Base-by-base conservation (phyloP, 345 rosid genomes). In the Sisymbrium irio region DNA sequence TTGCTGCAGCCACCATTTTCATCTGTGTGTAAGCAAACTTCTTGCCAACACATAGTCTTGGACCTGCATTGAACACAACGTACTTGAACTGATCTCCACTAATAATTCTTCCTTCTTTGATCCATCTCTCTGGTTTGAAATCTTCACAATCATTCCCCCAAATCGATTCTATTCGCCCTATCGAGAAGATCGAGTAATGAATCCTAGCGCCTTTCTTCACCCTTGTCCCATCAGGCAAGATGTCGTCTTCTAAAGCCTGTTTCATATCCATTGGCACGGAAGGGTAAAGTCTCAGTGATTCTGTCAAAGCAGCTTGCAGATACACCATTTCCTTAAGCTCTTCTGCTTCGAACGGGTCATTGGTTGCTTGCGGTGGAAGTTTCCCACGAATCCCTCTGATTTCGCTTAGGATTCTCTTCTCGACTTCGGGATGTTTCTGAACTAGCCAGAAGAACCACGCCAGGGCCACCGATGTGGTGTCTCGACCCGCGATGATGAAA, bases 391-490 rank as follows among this genome's bases (percentile, higher is more conserved):
- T 78, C 44, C 62, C 62, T 22, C 59, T 51, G 72, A 92, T 83
- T 55, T 88, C 92, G 4, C 0, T 6, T 8, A 87, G 65, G 66
- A 92, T 82, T 61, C 51, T 86, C 67, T 41, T 77, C 73, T 92
- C 98, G 0, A 86, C 89, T 7, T 78, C 54, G 0, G 86, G 84
- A 39, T 86, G 81, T 13, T 76, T 54, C 57, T 81, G 65, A 3
- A 92, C 69, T 28, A 92, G 72, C 95, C 91, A 88, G 80, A 92
- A 92, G 73, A 90, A 90, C 91, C 95, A 90, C 4, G 78, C 85
- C 19, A 92, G 58, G 17, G 87, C 96, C 5, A 88, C 91, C 0
- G 96, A 90, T 65, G 95, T 88, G 7, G 98, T 90, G 86, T 92
- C 96, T 15, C 95, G 79, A 19, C 93, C 95, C 2, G 93, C 98